Conservation (phyloP, 441 rosid genomes). For the Arabidopsis lyrata region DNA sequence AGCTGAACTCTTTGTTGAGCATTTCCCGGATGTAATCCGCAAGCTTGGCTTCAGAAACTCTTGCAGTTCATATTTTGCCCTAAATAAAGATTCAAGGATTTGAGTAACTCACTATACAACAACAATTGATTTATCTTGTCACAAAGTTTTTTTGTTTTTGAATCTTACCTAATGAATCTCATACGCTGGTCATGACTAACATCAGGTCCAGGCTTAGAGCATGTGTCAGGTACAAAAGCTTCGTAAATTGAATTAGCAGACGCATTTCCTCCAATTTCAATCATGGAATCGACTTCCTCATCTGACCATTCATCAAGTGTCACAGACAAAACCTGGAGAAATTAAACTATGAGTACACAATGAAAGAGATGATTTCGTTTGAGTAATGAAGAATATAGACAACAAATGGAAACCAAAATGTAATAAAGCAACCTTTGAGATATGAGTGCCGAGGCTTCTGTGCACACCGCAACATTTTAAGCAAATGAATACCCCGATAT, state of each 20-base stretch:
- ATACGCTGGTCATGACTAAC: conserved; percentile 76
- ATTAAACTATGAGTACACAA: conserved; percentile 31
- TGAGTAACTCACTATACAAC: conserved; percentile 19
- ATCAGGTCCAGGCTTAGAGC: conserved; percentile 81
- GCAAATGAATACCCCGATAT: conserved; percentile 96
- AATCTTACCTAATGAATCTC: conserved; percentile 70
- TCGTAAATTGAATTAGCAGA: conserved; percentile 93
- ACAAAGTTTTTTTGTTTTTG: neutral
- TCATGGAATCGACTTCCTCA: conserved; percentile 86
- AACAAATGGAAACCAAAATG: neutral
- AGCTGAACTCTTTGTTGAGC: conserved; percentile 42
- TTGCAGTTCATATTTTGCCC: conserved; percentile 96
- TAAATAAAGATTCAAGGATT: conserved; percentile 43
- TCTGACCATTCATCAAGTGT: conserved; percentile 96
- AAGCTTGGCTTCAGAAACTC: conserved; percentile 93
- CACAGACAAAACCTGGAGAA: conserved; percentile 84
- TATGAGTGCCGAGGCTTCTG: conserved; percentile 94
- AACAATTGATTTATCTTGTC: neutral
- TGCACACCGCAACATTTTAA: conserved; percentile 97
- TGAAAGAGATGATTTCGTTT: neutral
- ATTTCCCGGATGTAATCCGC: conserved; percentile 70
- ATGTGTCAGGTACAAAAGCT: conserved; percentile 78
- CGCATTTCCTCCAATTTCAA: conserved; percentile 93
- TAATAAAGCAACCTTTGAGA: conserved; percentile 71
- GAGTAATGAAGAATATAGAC: neutral